phyloP scores from a whole-genome alignment of 495 filamentous ascomycete genomes.

The Haplographium delicatum region DNA sequence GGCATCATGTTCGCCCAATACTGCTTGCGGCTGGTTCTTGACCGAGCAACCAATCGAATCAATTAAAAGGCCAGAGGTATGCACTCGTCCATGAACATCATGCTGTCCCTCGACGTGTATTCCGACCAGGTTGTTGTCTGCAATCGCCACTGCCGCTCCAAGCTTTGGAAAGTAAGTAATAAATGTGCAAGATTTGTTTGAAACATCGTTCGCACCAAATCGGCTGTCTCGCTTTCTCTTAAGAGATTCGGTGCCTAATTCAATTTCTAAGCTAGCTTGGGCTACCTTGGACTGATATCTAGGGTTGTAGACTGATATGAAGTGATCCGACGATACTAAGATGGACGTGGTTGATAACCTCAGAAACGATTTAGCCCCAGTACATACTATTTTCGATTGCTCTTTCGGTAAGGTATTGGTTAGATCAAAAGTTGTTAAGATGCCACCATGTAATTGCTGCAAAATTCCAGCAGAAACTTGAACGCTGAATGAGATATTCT shows the following conservation, averaged over 20 bases:
- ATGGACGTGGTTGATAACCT: slow-evolving; percentile 46
- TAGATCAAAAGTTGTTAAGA: slow-evolving; percentile 47
- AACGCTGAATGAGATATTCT: slow-evolving; percentile 37
- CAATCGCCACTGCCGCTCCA: slow-evolving; percentile 55
- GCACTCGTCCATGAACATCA: slow-evolving; percentile 51
- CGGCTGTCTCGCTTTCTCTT: slow-evolving; percentile 16
- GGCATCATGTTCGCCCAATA: neutral
- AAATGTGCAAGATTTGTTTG: slow-evolving; percentile 35
- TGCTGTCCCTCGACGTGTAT: slow-evolving; percentile 60
- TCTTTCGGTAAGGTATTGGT: slow-evolving; percentile 18
- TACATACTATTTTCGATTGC: slow-evolving; percentile 20
- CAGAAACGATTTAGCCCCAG: slow-evolving; percentile 42
- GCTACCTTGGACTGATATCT: slow-evolving; percentile 60
- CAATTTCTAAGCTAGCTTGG: slow-evolving; percentile 34
- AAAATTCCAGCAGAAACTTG: slow-evolving; percentile 52
- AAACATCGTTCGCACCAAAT: slow-evolving; percentile 18
- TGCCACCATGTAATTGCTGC: slow-evolving; percentile 40
- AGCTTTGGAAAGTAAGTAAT: slow-evolving; percentile 58
- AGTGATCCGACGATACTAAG: slow-evolving; percentile 35
- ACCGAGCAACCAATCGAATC: slow-evolving; percentile 59
- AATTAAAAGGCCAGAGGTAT: slow-evolving; percentile 61
- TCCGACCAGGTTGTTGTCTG: slow-evolving; percentile 50
- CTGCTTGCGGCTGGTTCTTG: slow-evolving; percentile 6
- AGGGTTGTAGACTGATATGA: slow-evolving; percentile 57
- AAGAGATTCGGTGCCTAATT: slow-evolving; percentile 7